These are phyloP conservation scores for Circinella umbellata DNA, from an alignment of 371 early-diverging fungal genomes.

Conservation along the genomic window DNA sequence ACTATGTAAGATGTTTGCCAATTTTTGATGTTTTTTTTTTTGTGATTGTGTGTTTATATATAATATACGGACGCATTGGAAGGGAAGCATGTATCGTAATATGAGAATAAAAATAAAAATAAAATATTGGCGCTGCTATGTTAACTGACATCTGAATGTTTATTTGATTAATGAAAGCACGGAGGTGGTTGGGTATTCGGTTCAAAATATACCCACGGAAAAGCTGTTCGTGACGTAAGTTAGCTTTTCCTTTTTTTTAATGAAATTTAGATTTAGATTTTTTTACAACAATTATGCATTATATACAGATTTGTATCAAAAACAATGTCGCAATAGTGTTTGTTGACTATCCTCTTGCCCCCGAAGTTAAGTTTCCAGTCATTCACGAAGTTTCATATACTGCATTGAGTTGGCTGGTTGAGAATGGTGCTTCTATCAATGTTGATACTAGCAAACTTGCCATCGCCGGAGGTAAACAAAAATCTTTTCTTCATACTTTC, in stretches of 20 bases:
- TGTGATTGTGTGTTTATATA: too few species aligned
- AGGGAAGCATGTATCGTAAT: too few species aligned
- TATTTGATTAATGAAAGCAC: neutral
- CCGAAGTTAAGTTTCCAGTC: conserved; percentile 34
- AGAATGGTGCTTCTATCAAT: conserved; percentile 15
- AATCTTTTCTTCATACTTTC: too few species aligned
- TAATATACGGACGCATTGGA: too few species aligned
- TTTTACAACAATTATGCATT: neutral
- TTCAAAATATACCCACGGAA: conserved; percentile 20
- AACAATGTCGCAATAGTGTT: conserved; percentile 24
- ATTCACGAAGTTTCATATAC: conserved; percentile 32
- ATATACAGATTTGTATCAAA: conserved; percentile 18
- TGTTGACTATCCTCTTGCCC: conserved; percentile 31
- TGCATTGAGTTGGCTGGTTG: conserved; percentile 24
- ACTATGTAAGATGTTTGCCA: conserved; percentile 12
- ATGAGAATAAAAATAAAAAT: too few species aligned
- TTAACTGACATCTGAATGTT: too few species aligned
- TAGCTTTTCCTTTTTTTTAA: neutral
- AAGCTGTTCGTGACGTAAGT: conserved; percentile 23
- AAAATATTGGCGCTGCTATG: too few species aligned
- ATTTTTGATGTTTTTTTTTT: too few species aligned
- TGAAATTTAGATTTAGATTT: neutral
- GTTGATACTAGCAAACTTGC: conserved; percentile 20
- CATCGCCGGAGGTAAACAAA: conserved; percentile 12
- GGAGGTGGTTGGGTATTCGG: conserved; percentile 33